Base-by-base conservation (phyloP, 2,329 filamentous ascomycete genomes). In the Fusarium oxysporum region DNA sequence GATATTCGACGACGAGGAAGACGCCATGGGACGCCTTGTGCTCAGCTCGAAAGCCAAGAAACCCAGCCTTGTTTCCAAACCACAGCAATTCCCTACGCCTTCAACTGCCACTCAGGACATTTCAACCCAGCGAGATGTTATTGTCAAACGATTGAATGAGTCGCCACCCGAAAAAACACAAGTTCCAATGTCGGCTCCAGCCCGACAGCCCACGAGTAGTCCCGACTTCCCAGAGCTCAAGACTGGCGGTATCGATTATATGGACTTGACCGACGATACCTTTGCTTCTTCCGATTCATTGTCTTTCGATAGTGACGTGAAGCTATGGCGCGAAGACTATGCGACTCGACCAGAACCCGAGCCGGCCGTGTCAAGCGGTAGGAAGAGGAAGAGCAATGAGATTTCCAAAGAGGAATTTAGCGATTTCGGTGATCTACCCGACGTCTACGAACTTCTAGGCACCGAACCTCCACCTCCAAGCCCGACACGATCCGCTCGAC, bases 311-410 rank as follows among this genome's bases (percentile, higher is more conserved):
- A 81, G 83, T 5, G 81, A 83, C 47, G 77, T 80, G 4, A 82
- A 78, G 59, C 50, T 86, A 21, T 87, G 85, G 86, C 81, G 81
- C 5, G 84, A 85, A 51, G 83, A 83, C 23, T 81, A 80, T 71
- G 82, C 82, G 25, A 74, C 77, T 25, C 82, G 83, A 53, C 82
- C 83, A 6, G 57, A 83, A 48, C 78, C 83, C 2, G 81, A 83
- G 33, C 82, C 82, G 9, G 56, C 78, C 14, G 70, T 81, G 3
- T 84, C 79, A 48, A 82, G 82, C 50, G 81, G 81, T 23, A 87
- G 85, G 78, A 90, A 89, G 78, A 80, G 87, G 68, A 89, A 89
- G 76, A 88, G 86, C 68, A 80, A 80, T 30, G 85, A 88, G 14
- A 85, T 87, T 30, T 83, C 76, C 67, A 82, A 80, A 65, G 76